Base-by-base conservation (phyloP, 352 stramenopile species). In the Globisporangium camurandrum region DNA sequence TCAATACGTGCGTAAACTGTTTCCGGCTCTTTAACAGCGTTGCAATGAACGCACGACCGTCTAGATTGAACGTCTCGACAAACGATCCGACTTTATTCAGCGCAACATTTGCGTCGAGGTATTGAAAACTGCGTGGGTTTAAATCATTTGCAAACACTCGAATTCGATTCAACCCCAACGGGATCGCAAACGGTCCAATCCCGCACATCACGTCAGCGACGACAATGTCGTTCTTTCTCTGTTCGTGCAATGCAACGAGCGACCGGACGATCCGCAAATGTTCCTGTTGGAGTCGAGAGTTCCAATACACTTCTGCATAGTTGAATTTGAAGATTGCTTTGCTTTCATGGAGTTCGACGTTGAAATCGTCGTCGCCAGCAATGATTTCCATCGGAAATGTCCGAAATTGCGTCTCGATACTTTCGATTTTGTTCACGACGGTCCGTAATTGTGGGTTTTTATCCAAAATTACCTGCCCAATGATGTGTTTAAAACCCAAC, bases 371-470 rank as follows among this genome's bases (percentile, higher is more conserved):
- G 3, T 96, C 86, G 12, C 84, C 86, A 3, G 88, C 93, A 22
- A 98, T 67, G 9, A 98, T 74, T 69, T 98, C 94, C 90, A 98
- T 98, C 0, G 86, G 88, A 71, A 98, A 98, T 5, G 95, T 98
- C 17, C 95, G 75, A 68, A 96, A 98, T 53, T 89, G 69, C 47
- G 78, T 94, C 64, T 98, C 80, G 52, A 99, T 98, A 47, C 82
- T 96, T 39, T 94, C 93, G 42, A 92, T 84, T 67, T 99, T 99
- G 77, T 98, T 98, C 23, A 99, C 95, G 7, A 99, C 95, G 28
- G 94, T 98, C 43, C 82, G 75, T 47, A 99, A 95, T 48, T 78
- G 63, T 14, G 75, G 70, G 64, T 99, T 98, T 73, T 99, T 99
- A 67, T 99, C 96, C 11, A 99, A 68, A 50, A 99, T 95, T 2